phyloP scores from a whole-genome alignment of 176 grass and related monocot species.

The Triticum timopheevii region DNA sequence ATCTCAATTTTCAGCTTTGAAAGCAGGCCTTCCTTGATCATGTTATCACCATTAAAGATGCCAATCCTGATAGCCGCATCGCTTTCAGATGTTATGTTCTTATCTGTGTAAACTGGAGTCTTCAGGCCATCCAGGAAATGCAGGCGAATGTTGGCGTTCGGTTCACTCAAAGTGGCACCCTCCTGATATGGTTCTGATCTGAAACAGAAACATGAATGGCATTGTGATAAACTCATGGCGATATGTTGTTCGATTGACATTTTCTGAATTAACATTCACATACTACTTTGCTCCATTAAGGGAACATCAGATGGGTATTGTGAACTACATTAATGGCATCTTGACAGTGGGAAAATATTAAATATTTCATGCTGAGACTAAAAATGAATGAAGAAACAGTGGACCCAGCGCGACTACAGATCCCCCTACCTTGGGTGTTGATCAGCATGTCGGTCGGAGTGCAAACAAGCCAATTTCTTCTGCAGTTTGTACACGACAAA shows the following conservation, averaged over 20 bases:
- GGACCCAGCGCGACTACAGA: neutral
- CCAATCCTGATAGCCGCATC: constrained; percentile 26
- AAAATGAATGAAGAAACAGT: neutral
- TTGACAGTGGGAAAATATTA: neutral
- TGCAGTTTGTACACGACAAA: neutral
- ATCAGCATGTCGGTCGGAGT: neutral
- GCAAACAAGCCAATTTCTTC: neutral
- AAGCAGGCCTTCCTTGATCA: neutral
- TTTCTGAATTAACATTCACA: neutral
- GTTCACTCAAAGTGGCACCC: neutral
- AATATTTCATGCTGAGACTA: neutral
- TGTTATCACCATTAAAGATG: constrained; percentile 18
- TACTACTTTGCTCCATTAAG: neutral
- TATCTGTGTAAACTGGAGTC: constrained; percentile 29
- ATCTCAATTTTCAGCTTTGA: constrained; percentile 8
- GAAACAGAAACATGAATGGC: neutral
- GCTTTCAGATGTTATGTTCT: neutral
- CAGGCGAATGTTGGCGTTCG: neutral
- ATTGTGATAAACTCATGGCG: neutral
- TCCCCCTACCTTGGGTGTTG: neutral
- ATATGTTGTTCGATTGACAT: neutral
- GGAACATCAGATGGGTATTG: neutral
- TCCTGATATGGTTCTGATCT: constrained; percentile 6
- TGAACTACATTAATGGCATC: neutral
- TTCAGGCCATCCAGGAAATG: constrained; percentile 12